Evolutionary conservation across 495 filamentous ascomycete species (phyloP), one percentile per base, ranked within the genome.

Genomic region (Chaetomium tenue): DNA sequence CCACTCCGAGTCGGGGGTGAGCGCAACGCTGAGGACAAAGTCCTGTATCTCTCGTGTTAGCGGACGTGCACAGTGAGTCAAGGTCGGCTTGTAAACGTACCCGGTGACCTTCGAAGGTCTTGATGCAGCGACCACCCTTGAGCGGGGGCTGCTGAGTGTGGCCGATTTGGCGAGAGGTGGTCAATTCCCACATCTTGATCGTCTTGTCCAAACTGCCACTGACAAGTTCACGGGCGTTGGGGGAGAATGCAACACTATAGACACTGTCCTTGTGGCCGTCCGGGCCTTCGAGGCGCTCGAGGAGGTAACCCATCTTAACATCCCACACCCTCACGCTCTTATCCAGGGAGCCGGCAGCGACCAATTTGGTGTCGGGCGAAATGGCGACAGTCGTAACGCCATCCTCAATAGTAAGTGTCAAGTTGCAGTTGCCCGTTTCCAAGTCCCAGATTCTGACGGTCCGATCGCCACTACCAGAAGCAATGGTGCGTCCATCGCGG

Each of bases 271-370:
- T 91, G 79, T 95, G 91, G 30, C 91, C 91, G 67, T 95, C 91
- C 7, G 87, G 84, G 26, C 89, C 92, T 70, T 96, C 91, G 28
- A 95, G 84, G 54, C 91, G 86, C 76, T 93, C 91, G 64, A 93
- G 83, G 23, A 94, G 81, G 71, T 87, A 89, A n/a, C 91, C 91
- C 70, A 82, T 88, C 48, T 84, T 86, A 51, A 89, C 87, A 71
- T 95, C 91, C 91, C 91, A 96, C 12, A 96, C 91, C 23, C 91
- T 84, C 30, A 95, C 91, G 68, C 90, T 94, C 86, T 93, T 93
- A 68, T 95, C 91, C 51, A 95, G 82, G 44, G 91, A 93, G 44
- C 91, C 91, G 23, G 91, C 91, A 6, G 91, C 91, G 46, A 96
- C 91, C 69, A 87, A 91, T 66, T 91, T 89, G 50, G 89, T 88